Base-by-base conservation (phyloP, 1,284 basidiomycete genomes). In the Trichosporon inkin region DNA sequence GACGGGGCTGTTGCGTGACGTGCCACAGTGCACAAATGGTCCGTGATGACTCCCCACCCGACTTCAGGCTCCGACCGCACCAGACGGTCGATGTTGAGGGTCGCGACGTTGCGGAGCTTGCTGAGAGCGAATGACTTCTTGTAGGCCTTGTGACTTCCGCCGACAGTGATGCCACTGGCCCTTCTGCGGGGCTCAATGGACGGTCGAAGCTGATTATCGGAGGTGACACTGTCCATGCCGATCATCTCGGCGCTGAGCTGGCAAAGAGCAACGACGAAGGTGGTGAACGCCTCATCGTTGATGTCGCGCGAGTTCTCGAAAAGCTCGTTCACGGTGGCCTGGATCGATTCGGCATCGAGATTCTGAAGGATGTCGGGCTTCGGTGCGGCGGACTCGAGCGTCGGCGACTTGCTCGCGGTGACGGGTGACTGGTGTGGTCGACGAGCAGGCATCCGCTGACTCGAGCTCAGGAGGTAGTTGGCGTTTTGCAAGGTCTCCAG, bases 401-500 rank as follows among this genome's bases (percentile, higher is more conserved):
- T 57, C n/a, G 61, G 16, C 54, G 35, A 32, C 51, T 58, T 58
- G 6, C 11, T 22, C 2, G 56, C 47, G 19, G 44, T 55, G 8
- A 19, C 22, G n/a, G 39, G 54, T 14, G 56, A 53, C 28, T 38
- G 56, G 6, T 19, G 37, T 8, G 56, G 7, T n/a, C 56, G 56
- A 17, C 56, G 47, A 32, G 28, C 28, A 1, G 58, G 37, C 36
- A 24, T 44, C 6, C 53, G 40, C 19, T 52, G 38, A 6, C 14
- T 24, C 54, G 84, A 80, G 2, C 85, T 84, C 28, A 96, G 81
- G 16, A 96, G 89, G 70, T 91, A 92, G 67, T 94, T 92, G 6
- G 92, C 92, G 68, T 93, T 95, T 77, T 96, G 92, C 37, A 96
- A 78, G 1, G 88, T 86, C 71, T 96, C 92, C 51, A 99, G 82